Base-by-base conservation (phyloP, 2,329 filamentous ascomycete genomes). In the Neonectria ditissima region DNA sequence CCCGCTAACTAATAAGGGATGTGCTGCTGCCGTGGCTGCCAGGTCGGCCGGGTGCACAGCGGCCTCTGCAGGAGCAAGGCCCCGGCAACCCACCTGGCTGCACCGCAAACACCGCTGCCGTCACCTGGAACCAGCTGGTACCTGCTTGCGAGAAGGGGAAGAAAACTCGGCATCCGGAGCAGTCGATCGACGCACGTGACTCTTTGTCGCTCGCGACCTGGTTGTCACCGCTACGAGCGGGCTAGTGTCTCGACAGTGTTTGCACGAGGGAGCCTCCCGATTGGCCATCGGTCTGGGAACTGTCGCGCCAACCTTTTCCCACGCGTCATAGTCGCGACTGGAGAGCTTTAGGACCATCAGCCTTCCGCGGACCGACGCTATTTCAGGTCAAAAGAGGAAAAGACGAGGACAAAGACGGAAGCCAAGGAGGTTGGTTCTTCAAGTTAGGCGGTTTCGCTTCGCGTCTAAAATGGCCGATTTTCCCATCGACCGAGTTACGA, bases 321-420 rank as follows among this genome's bases (percentile, higher is more conserved):
- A 65, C 71, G 71, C 71, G 71, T 73, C 71, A 70, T 65, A 22
- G 71, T 73, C 71, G 71, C 70, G 71, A 71, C 61, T 45, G 62
- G 20, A 44, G 54, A 55, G 54, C 51, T 55, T 58, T 47, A 39
- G 34, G 45, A 55, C 48, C 43, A 16, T 52, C 51, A 63, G 55
- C 41, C 48, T 57, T 55, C 43, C 53, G 47, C 52, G 39, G 62
- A 34, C 53, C 52, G 47, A 45, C 24, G 62, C 51, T 59, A 58
- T 60, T 53, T 61, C 62, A 64, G 47, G 52, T 43, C 43, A 44
- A 30, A 63, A 41, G 43, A 13, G 5, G 16, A 32, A 54, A 41
- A 7, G 59, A 30, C 55, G 45, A 52, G 26, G 37, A 52, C 32
- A 13, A 55, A 24, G 50, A 18, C n/a, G 14, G 24, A 39, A 18